Base-by-base conservation (phyloP, 2,329 filamentous ascomycete genomes). In the Huntiella savannae region DNA sequence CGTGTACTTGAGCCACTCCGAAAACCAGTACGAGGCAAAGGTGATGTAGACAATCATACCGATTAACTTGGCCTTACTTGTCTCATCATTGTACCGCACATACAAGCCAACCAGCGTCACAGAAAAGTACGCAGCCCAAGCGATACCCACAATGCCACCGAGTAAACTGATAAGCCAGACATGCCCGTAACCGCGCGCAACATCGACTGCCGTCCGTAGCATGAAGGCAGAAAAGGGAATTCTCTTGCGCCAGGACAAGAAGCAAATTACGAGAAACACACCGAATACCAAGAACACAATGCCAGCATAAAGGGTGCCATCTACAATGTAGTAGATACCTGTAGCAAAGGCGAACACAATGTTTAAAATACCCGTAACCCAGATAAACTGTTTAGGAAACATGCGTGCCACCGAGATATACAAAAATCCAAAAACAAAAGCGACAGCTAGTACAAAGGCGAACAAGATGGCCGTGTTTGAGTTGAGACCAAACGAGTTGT, bases 191-290 rank as follows among this genome's bases (percentile, higher is more conserved):
- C 69, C 74, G 56, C 85, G 86, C 36, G 85, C 80, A 0, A 95
- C 79, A 54, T 94, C 82, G 55, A 94, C 85, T 16, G 78, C 71
- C 0, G 83, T 88, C 61, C 81, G 79, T 42, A 95, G 71, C 84
- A 95, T 92, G 50, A 95, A 66, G 0, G 84, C 83, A 6, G 81
- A 86, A 61, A 94, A 95, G 0, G 86, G 88, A 50, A 96, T 95
- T 44, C 87, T 73, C 13, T 75, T 79, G 46, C 88, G 88, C 87
- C 88, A 96, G 43, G 75, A 80, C 56, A 82, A 78, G 65, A 95
- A 95, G 57, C 78, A 85, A 57, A 93, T 70, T 47, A 84, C 72
- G 50, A 80, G 73, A 61, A 94, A 87, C 41, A 81, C 62, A n/a
- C 74, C 69, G 56, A 95, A 92, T 47, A 94, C 58, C 11, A 93